Percentiles rank a stretch among this genome's conserved stretches.
phyloP scores from a whole-genome alignment of 2,329 filamentous ascomycete species.

The Aquanectria penicillioides region DNA sequence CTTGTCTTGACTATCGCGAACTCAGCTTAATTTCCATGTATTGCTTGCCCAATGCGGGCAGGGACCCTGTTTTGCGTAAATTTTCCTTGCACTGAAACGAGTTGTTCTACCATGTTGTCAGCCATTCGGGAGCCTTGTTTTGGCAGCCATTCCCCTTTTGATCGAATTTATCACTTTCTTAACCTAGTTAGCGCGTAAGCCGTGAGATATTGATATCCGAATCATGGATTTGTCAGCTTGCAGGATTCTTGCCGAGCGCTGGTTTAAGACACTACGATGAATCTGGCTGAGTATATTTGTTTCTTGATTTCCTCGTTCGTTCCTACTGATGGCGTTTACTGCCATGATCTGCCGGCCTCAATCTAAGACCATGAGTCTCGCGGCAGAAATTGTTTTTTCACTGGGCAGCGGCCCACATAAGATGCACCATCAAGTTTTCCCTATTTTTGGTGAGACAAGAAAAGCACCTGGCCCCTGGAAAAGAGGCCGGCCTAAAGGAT shows the following conservation, averaged over 20 bases:
- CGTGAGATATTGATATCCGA: neutral
- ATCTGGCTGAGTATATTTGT: neutral
- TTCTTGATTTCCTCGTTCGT: neutral
- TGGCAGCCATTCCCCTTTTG: neutral
- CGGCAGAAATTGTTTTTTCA: neutral
- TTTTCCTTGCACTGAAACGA: neutral
- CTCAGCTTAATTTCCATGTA: neutral
- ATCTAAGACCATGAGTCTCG: too few species aligned
- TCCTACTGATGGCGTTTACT: neutral
- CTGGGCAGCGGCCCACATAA: neutral
- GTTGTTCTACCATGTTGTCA: neutral
- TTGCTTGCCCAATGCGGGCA: neutral
- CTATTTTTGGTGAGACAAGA: neutral
- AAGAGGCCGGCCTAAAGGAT: constrained; percentile 3
- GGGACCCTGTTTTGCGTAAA: neutral
- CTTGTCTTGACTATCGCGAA: neutral
- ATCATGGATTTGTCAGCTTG: neutral
- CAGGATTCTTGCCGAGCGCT: neutral
- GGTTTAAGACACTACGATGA: too few species aligned
- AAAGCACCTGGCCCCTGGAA: neutral
- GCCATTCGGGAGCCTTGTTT: too few species aligned
- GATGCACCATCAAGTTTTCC: neutral
- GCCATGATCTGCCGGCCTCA: too few species aligned
- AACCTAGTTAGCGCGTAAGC: neutral
- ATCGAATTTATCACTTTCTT: neutral